phyloP scores from a whole-genome alignment of 805 yeast species.

The Starmerella khaoyaiensis region DNA sequence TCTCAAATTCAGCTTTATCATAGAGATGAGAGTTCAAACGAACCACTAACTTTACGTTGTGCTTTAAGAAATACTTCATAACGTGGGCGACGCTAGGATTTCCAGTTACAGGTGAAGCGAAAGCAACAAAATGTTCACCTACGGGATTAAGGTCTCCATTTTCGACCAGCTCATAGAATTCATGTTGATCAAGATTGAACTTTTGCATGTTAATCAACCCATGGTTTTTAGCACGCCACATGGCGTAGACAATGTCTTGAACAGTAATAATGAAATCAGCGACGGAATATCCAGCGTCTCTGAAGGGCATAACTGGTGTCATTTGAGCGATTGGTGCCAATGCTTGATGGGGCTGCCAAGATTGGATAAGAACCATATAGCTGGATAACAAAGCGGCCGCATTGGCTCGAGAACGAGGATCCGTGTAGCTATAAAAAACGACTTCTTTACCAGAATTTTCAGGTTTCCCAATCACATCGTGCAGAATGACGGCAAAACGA shows the following conservation, averaged over 20 bases:
- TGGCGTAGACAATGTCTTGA: slow-evolving; percentile 89
- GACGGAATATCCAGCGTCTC: slow-evolving; percentile 94
- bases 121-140: slow-evolving; percentile 89
- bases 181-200: slow-evolving; percentile 87
- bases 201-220: slow-evolving; percentile 69
- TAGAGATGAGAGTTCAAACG: slow-evolving; percentile 85
- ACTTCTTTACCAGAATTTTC: slow-evolving; percentile 77
- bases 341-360: slow-evolving; percentile 98
- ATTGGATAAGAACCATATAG: slow-evolving; percentile 86
- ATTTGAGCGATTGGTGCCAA: slow-evolving; percentile 85
- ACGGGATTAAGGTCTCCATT: slow-evolving; percentile 91
- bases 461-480: slow-evolving; percentile 78
- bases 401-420: slow-evolving; percentile 72
- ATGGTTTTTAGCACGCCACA: slow-evolving; percentile 95
- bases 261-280: slow-evolving; percentile 90
- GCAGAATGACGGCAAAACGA: slow-evolving; percentile 88
- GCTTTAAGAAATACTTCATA: slow-evolving; percentile 55
- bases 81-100: slow-evolving; percentile 39
- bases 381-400: slow-evolving; percentile 91
- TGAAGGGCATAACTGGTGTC: slow-evolving; percentile 80
- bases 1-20: slow-evolving; percentile 71
- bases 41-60: slow-evolving; percentile 77
- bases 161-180: slow-evolving; percentile 87
- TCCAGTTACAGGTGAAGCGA: slow-evolving; percentile 74
- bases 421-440: slow-evolving; percentile 74